These are phyloP conservation scores for Mallotus japonicus DNA, from an alignment of 441 rosid species.

Conservation along the genomic window DNA sequence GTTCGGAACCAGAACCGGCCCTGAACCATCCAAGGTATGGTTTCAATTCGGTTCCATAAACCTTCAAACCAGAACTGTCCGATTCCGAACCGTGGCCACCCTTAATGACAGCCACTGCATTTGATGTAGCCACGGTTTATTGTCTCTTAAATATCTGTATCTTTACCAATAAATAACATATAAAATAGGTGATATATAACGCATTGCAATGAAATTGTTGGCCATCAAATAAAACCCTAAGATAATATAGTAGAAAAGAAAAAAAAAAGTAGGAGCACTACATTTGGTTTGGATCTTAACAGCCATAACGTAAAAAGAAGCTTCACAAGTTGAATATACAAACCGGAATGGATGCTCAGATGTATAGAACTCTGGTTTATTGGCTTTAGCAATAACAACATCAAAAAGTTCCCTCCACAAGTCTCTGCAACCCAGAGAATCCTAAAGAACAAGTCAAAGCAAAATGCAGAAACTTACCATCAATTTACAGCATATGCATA, in stretches of 20 bases:
- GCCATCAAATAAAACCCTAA: background rate
- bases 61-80: too few species aligned
- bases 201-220: background rate
- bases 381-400: constrained; percentile 97
- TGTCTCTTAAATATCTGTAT: too few species aligned
- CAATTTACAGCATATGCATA: background rate
- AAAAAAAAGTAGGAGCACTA: background rate
- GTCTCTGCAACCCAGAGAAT: constrained; percentile 54
- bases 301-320: constrained; percentile 6
- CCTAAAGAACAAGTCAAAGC: constrained; percentile 46
- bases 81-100: too few species aligned
- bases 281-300: constrained; percentile 6
- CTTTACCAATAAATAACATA: too few species aligned
- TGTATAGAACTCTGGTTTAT: constrained; percentile 93
- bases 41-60: too few species aligned
- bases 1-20: too few species aligned
- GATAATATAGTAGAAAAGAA: background rate
- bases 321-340: constrained; percentile 27
- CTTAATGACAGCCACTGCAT: too few species aligned
- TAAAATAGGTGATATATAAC: too few species aligned
- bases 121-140: too few species aligned
- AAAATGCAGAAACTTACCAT: constrained; percentile 7
- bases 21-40: too few species aligned
- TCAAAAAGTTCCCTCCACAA: constrained; percentile 97
- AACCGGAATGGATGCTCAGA: constrained; percentile 99